A percentile compares a stretch with the other conserved stretches of the same genome.
These are phyloP conservation scores for Gynostemma pentaphyllum DNA, from an alignment of 306 rosid genomes.

Conservation along the genomic window DNA sequence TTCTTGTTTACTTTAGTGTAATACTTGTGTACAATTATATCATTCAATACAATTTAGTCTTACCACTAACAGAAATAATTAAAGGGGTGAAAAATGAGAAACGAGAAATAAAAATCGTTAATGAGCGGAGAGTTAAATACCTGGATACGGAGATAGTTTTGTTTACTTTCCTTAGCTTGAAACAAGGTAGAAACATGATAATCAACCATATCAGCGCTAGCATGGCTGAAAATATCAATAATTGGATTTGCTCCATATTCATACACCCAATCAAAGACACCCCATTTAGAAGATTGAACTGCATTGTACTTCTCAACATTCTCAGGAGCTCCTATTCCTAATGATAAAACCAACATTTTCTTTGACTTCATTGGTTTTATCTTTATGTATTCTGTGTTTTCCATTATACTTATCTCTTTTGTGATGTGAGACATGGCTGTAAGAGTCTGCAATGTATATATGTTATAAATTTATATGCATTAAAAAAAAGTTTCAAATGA, in stretches of 20 bases:
- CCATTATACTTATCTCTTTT: neutral
- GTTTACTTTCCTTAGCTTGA: neutral
- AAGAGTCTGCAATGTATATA: slow-evolving; percentile 7
- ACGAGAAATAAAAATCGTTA: too few relatives aligned
- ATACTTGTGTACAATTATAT: too few relatives aligned
- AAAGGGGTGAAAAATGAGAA: too few relatives aligned
- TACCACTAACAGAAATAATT: too few relatives aligned
- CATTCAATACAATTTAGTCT: too few relatives aligned
- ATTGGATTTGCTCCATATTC: slow-evolving; percentile 23
- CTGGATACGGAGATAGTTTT: neutral
- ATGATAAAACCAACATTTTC: slow-evolving; percentile 21
- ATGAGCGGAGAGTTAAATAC: neutral
- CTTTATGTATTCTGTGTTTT: neutral
- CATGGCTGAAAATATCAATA: slow-evolving; percentile 22
- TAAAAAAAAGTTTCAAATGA: too few relatives aligned
- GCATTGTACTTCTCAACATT: slow-evolving; percentile 25
- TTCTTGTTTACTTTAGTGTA: too few relatives aligned
- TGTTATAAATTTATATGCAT: neutral
- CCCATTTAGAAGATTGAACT: slow-evolving; percentile 22
- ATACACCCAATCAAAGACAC: slow-evolving; percentile 24
- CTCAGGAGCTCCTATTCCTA: slow-evolving; percentile 30
- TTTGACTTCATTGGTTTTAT: slow-evolving; percentile 5
- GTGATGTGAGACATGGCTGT: slow-evolving; percentile 22
- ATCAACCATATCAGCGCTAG: slow-evolving; percentile 11
- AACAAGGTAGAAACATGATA: slow-evolving; percentile 26